Conservation (phyloP, 768 basidiomycete species). For the Psilocybe cyanescens region DNA sequence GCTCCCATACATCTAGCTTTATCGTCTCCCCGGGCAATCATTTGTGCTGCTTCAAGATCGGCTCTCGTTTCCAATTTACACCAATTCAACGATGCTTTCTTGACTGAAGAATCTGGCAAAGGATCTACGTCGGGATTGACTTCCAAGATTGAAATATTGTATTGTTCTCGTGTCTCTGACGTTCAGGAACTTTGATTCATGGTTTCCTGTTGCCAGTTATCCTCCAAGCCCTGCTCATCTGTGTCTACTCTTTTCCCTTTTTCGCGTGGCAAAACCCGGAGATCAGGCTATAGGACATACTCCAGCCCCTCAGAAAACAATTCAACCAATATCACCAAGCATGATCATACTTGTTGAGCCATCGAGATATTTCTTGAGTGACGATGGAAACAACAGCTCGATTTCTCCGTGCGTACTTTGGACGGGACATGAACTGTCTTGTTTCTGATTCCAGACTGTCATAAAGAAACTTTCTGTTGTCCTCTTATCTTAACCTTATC, state of each 20-base stretch:
- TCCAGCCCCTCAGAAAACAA: conserved; percentile 28
- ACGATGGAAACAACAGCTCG: conserved; percentile 9
- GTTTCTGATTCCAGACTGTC: background rate
- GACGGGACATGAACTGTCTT: background rate
- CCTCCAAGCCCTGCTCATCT: conserved; percentile 65
- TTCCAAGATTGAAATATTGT: conserved; percentile 60
- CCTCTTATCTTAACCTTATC: conserved; percentile 57
- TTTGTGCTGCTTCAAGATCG: conserved; percentile 59
- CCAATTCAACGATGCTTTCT: conserved; percentile 58
- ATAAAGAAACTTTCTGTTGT: conserved; percentile 29
- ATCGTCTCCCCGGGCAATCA: conserved; percentile 47
- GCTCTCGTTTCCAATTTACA: conserved; percentile 44
- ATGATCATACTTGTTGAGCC: conserved; percentile 66
- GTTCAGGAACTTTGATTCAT: conserved; percentile 13
- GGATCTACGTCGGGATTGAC: conserved; percentile 41
- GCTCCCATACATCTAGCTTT: conserved; percentile 72
- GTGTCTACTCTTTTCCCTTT: conserved; percentile 51
- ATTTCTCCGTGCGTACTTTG: conserved; percentile 11
- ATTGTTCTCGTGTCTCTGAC: conserved; percentile 28
- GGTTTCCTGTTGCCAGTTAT: conserved; percentile 48
- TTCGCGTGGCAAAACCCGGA: conserved; percentile 37
- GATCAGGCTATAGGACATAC: conserved; percentile 19
- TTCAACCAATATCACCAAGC: conserved; percentile 39
- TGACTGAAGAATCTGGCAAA: conserved; percentile 43
- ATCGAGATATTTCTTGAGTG: conserved; percentile 52